Conservation (phyloP, 768 basidiomycete species). For the Mycena amicta region DNA sequence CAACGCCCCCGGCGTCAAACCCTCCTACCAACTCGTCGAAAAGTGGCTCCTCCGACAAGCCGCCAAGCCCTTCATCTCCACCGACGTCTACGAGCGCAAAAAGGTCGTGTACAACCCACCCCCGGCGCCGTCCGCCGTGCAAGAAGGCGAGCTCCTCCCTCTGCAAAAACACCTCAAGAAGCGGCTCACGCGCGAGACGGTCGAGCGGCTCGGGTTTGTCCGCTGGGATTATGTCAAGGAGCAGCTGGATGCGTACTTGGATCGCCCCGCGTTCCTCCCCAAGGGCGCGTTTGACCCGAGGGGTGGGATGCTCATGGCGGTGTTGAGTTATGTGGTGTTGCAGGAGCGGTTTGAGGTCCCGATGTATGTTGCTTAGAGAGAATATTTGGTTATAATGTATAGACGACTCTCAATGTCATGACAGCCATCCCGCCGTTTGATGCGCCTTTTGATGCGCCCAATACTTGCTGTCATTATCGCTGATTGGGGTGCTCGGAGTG, state of each 20-base stretch:
- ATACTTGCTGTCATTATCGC: too few species aligned
- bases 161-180: constrained; percentile 13
- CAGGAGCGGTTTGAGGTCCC: constrained; percentile 21
- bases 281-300: constrained; percentile 10
- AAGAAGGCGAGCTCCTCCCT: neutral
- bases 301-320: constrained; percentile 6
- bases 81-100: constrained; percentile 18
- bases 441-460: too few species aligned
- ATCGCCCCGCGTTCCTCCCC: constrained; percentile 7
- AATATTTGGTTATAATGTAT: too few species aligned
- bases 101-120: constrained; percentile 17
- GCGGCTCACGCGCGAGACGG: constrained; percentile 13
- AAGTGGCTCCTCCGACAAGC: constrained; percentile 23
- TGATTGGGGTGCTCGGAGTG: too few species aligned
- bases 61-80: constrained; percentile 18
- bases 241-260: constrained; percentile 8
- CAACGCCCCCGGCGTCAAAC: constrained; percentile 3
- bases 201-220: constrained; percentile 14
- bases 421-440: too few species aligned
- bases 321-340: constrained; percentile 17
- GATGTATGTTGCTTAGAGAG: constrained; percentile 1
- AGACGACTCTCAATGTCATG: too few species aligned
- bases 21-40: constrained; percentile 6
- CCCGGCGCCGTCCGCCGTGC: neutral
- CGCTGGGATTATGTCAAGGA: constrained; percentile 11